Conservation (phyloP, 2,329 filamentous ascomycete species). For the Diaporthe humulicola region DNA sequence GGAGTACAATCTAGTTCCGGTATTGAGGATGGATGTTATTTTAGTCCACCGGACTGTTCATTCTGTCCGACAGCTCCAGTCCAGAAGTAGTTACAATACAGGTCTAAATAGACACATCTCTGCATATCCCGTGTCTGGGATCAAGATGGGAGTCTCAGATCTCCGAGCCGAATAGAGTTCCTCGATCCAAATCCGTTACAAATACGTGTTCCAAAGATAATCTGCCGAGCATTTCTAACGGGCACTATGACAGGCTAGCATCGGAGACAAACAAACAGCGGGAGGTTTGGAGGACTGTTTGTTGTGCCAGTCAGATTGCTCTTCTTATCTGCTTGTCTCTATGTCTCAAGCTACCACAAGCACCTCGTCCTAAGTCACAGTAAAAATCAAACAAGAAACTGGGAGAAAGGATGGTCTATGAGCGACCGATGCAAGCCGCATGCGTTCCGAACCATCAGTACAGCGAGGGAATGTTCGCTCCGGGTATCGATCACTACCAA, state of each 20-base stretch:
- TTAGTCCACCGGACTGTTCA: not conserved
- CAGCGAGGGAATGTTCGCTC: slow-evolving; percentile 15
- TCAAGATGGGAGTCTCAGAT: slow-evolving; percentile 27
- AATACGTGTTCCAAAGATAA: slow-evolving; percentile 18
- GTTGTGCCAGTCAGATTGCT: slow-evolving; percentile 23
- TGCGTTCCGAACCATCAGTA: slow-evolving; percentile 12
- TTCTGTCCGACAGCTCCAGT: slow-evolving; percentile 1
- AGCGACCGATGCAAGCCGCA: slow-evolving; percentile 26
- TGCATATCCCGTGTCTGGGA: slow-evolving; percentile 23
- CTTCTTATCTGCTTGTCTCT: slow-evolving; percentile 21
- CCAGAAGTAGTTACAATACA: slow-evolving; percentile 5
- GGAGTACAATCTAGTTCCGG: not conserved
- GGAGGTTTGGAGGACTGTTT: not conserved
- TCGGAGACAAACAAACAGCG: not conserved
- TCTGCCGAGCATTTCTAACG: slow-evolving; percentile 17
- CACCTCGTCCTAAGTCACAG: not conserved
- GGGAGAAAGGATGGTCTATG: slow-evolving; percentile 25
- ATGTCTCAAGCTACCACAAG: slow-evolving; percentile 21
- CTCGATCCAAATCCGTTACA: slow-evolving; percentile 7
- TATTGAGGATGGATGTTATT: not conserved
- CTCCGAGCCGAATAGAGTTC: not conserved
- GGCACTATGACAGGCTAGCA: not conserved
- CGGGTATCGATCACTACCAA: slow-evolving; percentile 31
- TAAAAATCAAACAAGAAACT: slow-evolving; percentile 1
- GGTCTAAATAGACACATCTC: not conserved